These are phyloP conservation scores for Besnoitia besnoiti DNA, from an alignment of 169 alveolate species.

Conservation along the genomic window DNA sequence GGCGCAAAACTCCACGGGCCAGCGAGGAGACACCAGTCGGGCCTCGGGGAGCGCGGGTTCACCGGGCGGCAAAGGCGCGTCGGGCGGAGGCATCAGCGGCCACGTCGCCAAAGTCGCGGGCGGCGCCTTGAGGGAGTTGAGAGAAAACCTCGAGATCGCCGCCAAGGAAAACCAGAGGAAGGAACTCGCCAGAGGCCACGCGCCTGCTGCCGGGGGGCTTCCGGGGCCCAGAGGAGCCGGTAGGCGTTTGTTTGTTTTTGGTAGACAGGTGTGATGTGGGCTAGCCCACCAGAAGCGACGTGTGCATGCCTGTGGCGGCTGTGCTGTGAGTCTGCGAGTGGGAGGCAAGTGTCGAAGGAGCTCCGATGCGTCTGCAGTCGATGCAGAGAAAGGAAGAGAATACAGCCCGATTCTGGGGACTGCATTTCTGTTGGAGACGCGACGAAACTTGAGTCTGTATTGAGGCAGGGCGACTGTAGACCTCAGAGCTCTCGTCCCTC, in stretches of 20 bases:
- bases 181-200: neutral
- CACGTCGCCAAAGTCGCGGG: conserved; percentile 36
- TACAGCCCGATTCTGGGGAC: no score
- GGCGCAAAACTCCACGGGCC: neutral
- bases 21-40: neutral
- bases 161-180: conserved; percentile 18
- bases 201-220: neutral
- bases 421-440: no score
- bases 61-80: neutral
- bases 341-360: no score
- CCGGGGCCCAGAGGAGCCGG: neutral
- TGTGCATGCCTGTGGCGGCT: no score
- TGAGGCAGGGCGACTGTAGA: no score
- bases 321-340: no score
- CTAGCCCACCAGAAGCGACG: no score
- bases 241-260: neutral
- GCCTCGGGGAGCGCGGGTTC: neutral
- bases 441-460: no score
- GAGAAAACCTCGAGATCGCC: conserved; percentile 19
- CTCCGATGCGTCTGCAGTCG: no score
- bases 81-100: neutral
- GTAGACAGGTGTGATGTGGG: no score
- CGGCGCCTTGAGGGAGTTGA: neutral
- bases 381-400: no score
- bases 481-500: no score